These are phyloP conservation scores for Aureobasidium sp. DNA, from an alignment of 2,329 filamentous ascomycete species.

Conservation along the genomic window DNA sequence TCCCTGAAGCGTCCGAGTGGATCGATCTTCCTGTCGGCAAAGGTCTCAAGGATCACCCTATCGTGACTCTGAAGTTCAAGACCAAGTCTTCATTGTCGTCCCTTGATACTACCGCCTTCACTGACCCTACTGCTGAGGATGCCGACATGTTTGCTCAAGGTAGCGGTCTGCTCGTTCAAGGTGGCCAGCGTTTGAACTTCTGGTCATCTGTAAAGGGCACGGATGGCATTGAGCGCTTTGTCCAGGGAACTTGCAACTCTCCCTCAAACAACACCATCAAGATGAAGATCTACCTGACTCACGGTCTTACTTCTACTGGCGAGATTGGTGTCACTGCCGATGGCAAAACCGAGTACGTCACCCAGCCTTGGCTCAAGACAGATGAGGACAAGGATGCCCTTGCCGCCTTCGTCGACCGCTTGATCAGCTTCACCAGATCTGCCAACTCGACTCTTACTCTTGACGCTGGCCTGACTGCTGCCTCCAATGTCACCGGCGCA, in stretches of 20 bases:
- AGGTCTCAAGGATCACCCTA: slow-evolving; percentile 44
- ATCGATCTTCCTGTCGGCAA: slow-evolving; percentile 21
- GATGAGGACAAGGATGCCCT: slow-evolving; percentile 34
- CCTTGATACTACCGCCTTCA: slow-evolving; percentile 35
- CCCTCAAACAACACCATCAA: slow-evolving; percentile 41
- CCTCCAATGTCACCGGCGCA: slow-evolving; percentile 18
- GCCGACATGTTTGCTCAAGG: slow-evolving; percentile 42
- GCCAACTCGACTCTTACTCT: slow-evolving; percentile 36
- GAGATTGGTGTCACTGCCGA: slow-evolving; percentile 25
- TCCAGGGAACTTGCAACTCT: slow-evolving; percentile 42
- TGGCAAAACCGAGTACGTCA: slow-evolving; percentile 37
- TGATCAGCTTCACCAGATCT: slow-evolving; percentile 36
- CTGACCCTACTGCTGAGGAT: slow-evolving; percentile 44
- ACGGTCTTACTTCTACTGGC: slow-evolving; percentile 45
- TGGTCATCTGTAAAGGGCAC: slow-evolving; percentile 51
- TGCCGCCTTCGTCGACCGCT: slow-evolving; percentile 42
- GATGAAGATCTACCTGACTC: slow-evolving; percentile 52
- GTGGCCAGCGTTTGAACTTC: slow-evolving; percentile 48
- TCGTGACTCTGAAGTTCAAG: slow-evolving; percentile 46
- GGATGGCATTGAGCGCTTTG: slow-evolving; percentile 43
- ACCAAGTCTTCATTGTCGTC: slow-evolving; percentile 41
- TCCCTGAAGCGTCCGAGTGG: slow-evolving; percentile 28
- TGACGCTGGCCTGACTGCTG: slow-evolving; percentile 22
- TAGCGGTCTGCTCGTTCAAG: slow-evolving; percentile 22
- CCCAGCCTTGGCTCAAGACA: slow-evolving; percentile 47